Evolutionary conservation across 192 early-diverging fungal genomes (phyloP).

Genomic region (Glomus cerebriforme): DNA sequence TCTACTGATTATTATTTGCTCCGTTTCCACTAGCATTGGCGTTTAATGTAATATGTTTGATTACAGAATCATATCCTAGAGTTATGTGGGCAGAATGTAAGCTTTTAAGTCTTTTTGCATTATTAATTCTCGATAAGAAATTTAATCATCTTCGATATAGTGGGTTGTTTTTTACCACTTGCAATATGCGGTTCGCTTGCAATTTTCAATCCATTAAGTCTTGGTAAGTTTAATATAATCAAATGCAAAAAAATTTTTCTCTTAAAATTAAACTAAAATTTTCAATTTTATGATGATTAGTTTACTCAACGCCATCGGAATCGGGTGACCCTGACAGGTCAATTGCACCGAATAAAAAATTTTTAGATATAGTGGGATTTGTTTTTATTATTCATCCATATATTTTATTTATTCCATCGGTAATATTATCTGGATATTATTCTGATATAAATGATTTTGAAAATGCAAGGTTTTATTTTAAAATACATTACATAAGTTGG

Average conservation of each 20-base stretch:
- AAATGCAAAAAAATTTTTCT: not conserved
- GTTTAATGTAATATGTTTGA: not conserved
- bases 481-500: not conserved
- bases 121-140: no score
- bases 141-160: not conserved
- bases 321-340: no score
- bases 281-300: not conserved
- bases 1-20: not conserved
- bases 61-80: not conserved
- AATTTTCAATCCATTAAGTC: not conserved
- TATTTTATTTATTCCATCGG: not conserved
- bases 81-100: not conserved
- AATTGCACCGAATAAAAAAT: not conserved
- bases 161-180: not conserved
- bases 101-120: not conserved
- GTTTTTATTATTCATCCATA: not conserved
- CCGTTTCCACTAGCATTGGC: not conserved
- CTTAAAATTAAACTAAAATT: not conserved
- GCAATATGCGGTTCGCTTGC: not conserved
- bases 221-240: not conserved
- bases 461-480: not conserved
- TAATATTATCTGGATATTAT: not conserved
- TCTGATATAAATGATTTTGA: not conserved
- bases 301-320: not conserved
- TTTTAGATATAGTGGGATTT: not conserved